Base-by-base conservation (phyloP, 805 yeast genomes). In the Ogataea nonfermentans region DNA sequence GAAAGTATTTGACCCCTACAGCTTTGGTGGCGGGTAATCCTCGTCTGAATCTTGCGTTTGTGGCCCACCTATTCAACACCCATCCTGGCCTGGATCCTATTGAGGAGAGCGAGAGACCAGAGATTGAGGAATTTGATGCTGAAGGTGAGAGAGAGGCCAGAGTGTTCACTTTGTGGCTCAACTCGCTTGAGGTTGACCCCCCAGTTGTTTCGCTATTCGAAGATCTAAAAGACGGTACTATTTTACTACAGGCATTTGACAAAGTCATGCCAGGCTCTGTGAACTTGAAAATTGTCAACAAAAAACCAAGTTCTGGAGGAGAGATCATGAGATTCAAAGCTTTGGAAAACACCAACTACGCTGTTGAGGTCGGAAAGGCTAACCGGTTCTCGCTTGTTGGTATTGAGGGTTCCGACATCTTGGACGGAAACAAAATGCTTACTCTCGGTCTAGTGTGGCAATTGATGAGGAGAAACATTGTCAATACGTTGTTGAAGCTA, bases 131-230 rank as follows among this genome's bases (percentile, higher is more conserved):
- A 52, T 93, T 93, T 57, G 99, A 93, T 62, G 99, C 99, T 17
- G 99, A 93, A 68, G 99, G 99, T 48, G 99, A 93, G 68, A 85
- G 99, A 68, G 99, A 93, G 69, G 99, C 99, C 3, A 79, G 99
- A 64, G 99, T 93, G 9, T 93, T 93, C 68, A 93, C 99, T 5
- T 70, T 93, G 57, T 93, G 99, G 99, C 78, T 93, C 59, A 93
- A 93, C 67, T 88, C 96, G 2, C 74, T 93, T 55, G 98, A 93
- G 51, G 98, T 93, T 11, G 93, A 90, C 48, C 97, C 98, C 19
- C 86, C 96, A 17, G 91, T 93, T 44, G 88, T 88, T 35, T 80
- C 84, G 11, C 69, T 93, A 52, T 93, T 93, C 55, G 97, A 91
- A 65, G 98, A 93, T 60, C 74, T 93, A 58, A 90, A 89, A 63